Conservation (phyloP, 352 stramenopile genomes). For the Phytophthora macrochlamydospora region DNA sequence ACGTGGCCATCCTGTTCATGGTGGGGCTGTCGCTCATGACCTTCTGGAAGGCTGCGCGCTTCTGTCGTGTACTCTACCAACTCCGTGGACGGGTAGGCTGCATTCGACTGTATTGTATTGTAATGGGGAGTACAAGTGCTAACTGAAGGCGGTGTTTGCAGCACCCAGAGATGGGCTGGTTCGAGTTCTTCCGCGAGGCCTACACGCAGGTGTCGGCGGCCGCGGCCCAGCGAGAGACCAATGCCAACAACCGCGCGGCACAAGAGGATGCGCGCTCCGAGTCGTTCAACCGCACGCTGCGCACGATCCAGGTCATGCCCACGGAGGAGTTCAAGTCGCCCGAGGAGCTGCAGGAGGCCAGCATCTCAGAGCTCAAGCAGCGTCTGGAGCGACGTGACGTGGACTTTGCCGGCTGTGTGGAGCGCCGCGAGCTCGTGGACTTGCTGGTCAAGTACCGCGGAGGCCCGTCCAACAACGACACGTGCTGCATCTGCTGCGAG, state of each 20-base stretch:
- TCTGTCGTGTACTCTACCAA: conserved; percentile 57
- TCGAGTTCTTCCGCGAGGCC: conserved; percentile 61
- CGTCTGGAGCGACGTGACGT: conserved; percentile 74
- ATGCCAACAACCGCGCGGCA: conserved; percentile 37
- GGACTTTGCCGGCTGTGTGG: conserved; percentile 60
- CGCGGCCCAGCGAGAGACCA: conserved; percentile 40
- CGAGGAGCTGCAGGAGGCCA: conserved; percentile 52
- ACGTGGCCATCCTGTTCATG: conserved; percentile 61
- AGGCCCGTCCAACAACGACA: conserved; percentile 83
- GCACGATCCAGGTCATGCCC: conserved; percentile 82
- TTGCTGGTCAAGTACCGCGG: conserved; percentile 76
- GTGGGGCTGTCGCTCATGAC: conserved; percentile 60
- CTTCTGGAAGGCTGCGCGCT: conserved; percentile 59
- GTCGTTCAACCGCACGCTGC: conserved; percentile 72
- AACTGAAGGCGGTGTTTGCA: conserved; percentile 12
- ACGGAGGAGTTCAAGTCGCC: conserved; percentile 80
- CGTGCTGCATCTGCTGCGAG: conserved; percentile 89
- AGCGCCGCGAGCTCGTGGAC: conserved; percentile 74
- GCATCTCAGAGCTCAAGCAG: conserved; percentile 77
- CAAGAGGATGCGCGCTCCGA: conserved; percentile 50
- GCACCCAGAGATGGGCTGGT: conserved; percentile 63
- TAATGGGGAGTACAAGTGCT: neutral
- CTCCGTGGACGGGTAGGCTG: conserved; percentile 40
- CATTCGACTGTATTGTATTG: neutral
- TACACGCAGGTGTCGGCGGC: conserved; percentile 46